Evolutionary conservation across 129 eudicot genomes (phyloP), one percentile per base, ranked within the genome.

Genomic region (Ambrosia artemisiifolia): DNA sequence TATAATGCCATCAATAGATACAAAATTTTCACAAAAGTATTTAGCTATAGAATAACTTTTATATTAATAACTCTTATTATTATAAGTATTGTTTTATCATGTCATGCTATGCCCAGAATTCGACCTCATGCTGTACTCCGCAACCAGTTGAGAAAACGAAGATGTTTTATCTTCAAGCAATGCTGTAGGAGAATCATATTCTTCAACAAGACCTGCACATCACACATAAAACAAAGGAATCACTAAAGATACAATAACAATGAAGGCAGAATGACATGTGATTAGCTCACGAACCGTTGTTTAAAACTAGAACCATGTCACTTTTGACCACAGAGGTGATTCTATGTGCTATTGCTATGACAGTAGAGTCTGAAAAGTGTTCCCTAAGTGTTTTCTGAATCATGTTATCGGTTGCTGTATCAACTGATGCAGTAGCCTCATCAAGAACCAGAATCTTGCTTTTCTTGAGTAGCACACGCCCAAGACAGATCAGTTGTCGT

Each of bases 391-490:
- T 72, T 60, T 60, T 72, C 59, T 72, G 76, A n/a, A 72, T 72
- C 76, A 72, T 72, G 60, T 72, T 72, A 60, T 72, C 76, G 0
- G 68, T 72, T n/a, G 76, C 57, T 9, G 76, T 72, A 72, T 72
- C 76, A 59, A 72, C 76, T n/a, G 76, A 72, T 30, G 76, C 76
- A 60, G 76, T 72, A 12, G 76, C 76, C 60, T 72, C 76, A 72
- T 72, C 76, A 44, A 72, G 76, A 72, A 72, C 76, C 68, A 72
- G 59, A 59, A 72, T 30, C 60, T 59, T 72, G 56, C 44, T 72
- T 46, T 72, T 57, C 76, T 72, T 72, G 18, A 72, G 76, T 47
- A 72, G 68, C 20, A 72, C 76, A n/a, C 76, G 69, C 16, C 76
- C 76, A 8, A 72, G 59, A 72, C 60, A 72, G 20, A 72, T 65